phyloP scores from a whole-genome alignment of 1,284 basidiomycete genomes.

The Boletus sp. region DNA sequence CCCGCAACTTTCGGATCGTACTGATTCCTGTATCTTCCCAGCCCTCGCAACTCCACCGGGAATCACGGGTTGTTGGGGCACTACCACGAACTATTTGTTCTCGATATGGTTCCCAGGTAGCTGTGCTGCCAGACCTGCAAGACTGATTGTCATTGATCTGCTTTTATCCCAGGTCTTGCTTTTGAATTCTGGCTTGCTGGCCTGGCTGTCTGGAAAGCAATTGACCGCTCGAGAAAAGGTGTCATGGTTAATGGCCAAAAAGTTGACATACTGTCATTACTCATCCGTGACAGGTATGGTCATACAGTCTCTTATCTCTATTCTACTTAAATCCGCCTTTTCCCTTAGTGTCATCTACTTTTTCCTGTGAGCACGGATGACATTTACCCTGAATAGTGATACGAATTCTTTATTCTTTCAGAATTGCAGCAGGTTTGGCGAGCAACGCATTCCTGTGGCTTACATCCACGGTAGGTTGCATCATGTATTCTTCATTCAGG shows the following conservation, averaged over 20 bases:
- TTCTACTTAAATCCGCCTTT: neutral
- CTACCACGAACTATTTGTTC: neutral
- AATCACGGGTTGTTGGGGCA: slow-evolving; percentile 2
- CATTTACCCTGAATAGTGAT: neutral
- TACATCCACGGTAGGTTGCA: neutral
- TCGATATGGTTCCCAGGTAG: slow-evolving; percentile 5
- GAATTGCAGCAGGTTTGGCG: slow-evolving; percentile 1
- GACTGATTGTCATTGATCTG: neutral
- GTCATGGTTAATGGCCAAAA: slow-evolving; percentile 1
- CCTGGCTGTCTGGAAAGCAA: slow-evolving; percentile 1
- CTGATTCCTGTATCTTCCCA: neutral
- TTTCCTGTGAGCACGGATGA: neutral
- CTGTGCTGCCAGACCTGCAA: neutral
- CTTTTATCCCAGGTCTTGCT: neutral
- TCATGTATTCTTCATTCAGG: neutral
- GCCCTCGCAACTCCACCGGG: slow-evolving; percentile 3
- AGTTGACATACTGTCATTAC: neutral
- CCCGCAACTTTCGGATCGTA: no score
- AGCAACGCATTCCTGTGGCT: slow-evolving; percentile 3
- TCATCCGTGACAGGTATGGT: slow-evolving; percentile 5
- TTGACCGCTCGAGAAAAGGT: neutral
- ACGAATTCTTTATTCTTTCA: neutral
- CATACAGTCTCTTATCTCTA: neutral
- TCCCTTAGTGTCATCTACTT: slow-evolving; percentile 3
- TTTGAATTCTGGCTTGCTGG: slow-evolving; percentile 5